phyloP scores from a whole-genome alignment of 176 grass and related monocot genomes.

The sorghum (Sorghum bicolor) region DNA sequence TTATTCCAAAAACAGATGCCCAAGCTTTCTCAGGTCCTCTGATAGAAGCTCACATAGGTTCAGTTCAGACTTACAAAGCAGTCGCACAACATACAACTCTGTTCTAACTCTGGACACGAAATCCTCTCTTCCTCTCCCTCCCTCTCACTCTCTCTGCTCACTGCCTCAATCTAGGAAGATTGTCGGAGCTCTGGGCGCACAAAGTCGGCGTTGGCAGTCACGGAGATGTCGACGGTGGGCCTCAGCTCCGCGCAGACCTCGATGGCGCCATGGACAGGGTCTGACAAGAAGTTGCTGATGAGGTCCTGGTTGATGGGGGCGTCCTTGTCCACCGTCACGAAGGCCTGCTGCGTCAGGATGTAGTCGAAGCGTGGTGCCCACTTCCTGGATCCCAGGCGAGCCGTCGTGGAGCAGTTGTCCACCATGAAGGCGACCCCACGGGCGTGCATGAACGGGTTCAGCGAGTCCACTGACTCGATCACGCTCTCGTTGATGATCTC shows the following conservation, averaged over 20 bases:
- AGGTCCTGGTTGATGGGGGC: constrained; percentile 73
- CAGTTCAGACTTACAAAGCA: constrained; percentile 5
- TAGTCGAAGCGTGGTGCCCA: constrained; percentile 82
- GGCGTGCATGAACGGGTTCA: constrained; percentile 97
- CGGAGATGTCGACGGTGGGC: constrained; percentile 87
- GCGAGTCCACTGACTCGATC: constrained; percentile 81
- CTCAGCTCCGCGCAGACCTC: constrained; percentile 68
- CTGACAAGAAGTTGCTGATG: constrained; percentile 78
- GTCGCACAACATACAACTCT: constrained; percentile 9
- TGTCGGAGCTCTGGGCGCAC: constrained; percentile 81
- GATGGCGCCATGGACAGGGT: constrained; percentile 70
- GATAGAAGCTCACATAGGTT: constrained; percentile 11
- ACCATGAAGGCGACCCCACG: constrained; percentile 96
- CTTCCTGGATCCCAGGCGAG: constrained; percentile 78
- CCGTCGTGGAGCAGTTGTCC: constrained; percentile 85
- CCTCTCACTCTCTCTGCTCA: neutral
- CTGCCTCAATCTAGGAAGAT: constrained; percentile 19
- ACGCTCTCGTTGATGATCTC: constrained; percentile 86
- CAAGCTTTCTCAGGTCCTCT: neutral
- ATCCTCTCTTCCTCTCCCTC: neutral
- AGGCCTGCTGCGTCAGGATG: constrained; percentile 83
- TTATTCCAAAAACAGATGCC: constrained; percentile 23
- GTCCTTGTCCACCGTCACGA: constrained; percentile 53
- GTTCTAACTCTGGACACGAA: neutral
- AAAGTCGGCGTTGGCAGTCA: constrained; percentile 77